Conservation (phyloP, 2,329 filamentous ascomycete species). For the Claviceps paspali region DNA sequence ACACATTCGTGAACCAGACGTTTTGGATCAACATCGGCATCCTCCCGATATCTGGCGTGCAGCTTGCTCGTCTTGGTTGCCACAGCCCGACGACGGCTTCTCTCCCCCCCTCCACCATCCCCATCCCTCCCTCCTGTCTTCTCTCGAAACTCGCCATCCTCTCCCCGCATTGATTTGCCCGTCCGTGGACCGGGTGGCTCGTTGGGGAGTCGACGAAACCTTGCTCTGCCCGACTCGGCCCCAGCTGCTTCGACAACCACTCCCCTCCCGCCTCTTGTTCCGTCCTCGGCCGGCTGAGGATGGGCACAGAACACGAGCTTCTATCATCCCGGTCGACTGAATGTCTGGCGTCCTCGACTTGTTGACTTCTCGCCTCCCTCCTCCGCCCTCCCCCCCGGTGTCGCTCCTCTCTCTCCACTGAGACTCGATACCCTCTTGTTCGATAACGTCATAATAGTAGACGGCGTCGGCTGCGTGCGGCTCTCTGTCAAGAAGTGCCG, state of each 20-base stretch:
- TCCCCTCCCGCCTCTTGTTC: not conserved
- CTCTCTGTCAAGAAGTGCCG: constrained; percentile 6
- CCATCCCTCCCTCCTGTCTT: too few species aligned
- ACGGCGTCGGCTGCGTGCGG: constrained; percentile 2
- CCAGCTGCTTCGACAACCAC: not conserved
- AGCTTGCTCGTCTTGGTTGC: too few species aligned
- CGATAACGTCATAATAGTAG: not conserved
- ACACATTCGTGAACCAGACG: too few species aligned
- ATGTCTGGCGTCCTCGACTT: constrained; percentile 13
- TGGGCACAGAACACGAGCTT: constrained; percentile 15
- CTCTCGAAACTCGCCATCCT: too few species aligned
- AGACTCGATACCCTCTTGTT: not conserved
- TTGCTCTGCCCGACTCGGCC: too few species aligned
- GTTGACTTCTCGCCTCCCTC: not conserved
- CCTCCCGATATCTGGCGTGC: too few species aligned
- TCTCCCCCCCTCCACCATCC: too few species aligned
- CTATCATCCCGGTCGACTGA: constrained; percentile 11
- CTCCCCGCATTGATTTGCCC: too few species aligned
- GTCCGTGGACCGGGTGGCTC: too few species aligned
- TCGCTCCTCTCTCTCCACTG: not conserved
- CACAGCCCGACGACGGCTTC: too few species aligned
- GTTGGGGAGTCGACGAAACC: too few species aligned
- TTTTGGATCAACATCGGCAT: too few species aligned
- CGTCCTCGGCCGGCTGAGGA: constrained; percentile 14
- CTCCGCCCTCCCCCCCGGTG: not conserved